Evolutionary conservation across 768 basidiomycete species (phyloP).

Genomic region (Collybia nuda): DNA sequence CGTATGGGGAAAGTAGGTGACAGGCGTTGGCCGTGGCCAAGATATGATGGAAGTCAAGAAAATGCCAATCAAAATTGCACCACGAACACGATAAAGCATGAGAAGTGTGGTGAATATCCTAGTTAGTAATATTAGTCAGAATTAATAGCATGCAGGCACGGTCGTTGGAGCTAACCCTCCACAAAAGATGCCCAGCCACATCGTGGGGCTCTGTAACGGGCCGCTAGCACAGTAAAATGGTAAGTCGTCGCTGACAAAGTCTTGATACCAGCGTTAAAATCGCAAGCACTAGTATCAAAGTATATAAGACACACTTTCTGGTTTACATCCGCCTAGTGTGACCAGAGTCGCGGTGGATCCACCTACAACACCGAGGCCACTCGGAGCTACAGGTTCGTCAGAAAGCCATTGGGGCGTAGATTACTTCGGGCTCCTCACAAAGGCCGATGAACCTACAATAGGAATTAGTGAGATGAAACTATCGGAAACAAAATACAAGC

Average conservation of each 20-base stretch:
- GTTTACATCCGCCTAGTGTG: constrained; percentile 71
- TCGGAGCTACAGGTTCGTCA: constrained; percentile 42
- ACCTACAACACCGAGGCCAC: constrained; percentile 75
- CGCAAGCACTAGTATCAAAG: too few species aligned
- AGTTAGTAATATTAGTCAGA: not conserved
- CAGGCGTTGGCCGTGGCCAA: constrained; percentile 80
- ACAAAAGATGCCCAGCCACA: constrained; percentile 87
- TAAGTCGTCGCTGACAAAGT: constrained; percentile 44
- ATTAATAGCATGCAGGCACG: not conserved
- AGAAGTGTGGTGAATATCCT: constrained; percentile 76
- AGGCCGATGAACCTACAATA: constrained; percentile 67
- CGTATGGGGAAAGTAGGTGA: constrained; percentile 83
- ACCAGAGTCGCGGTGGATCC: constrained; percentile 71
- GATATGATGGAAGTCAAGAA: constrained; percentile 83
- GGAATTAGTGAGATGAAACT: constrained; percentile 8
- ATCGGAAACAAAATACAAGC: not conserved
- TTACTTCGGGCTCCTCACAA: constrained; percentile 36
- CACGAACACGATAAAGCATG: constrained; percentile 84
- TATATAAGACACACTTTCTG: constrained; percentile 36
- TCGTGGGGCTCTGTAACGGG: constrained; percentile 71
- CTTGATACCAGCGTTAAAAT: constrained; percentile 14
- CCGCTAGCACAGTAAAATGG: constrained; percentile 60
- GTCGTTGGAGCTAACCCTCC: constrained; percentile 59
- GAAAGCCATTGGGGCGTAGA: not conserved
- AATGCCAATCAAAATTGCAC: constrained; percentile 82